Evolutionary conservation across 768 basidiomycete species (phyloP).

Genomic region (Macrolepiota albuminosa): DNA sequence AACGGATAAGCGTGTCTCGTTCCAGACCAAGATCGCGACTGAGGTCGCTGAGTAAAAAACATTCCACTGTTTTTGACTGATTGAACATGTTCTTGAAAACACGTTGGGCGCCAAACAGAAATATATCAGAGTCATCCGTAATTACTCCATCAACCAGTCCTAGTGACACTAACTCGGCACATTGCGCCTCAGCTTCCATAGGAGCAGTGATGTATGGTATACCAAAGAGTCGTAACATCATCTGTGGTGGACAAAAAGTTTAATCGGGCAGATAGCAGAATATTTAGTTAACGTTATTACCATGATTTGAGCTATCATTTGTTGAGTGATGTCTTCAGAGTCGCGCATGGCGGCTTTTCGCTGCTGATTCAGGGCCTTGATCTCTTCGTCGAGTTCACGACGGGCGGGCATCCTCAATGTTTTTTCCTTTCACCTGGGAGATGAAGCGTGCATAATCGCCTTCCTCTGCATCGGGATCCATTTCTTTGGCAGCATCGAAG

Average conservation of each 20-base stretch:
- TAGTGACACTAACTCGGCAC: constrained; percentile 82
- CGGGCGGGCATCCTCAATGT: constrained; percentile 79
- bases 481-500: constrained; percentile 86
- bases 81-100: constrained; percentile 99
- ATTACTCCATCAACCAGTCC: constrained; percentile 95
- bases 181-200: constrained; percentile 99
- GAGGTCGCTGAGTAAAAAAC: constrained; percentile 83
- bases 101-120: constrained; percentile 92
- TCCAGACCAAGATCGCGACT: constrained; percentile 84
- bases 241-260: constrained; percentile 37
- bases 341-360: constrained; percentile 88
- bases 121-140: constrained; percentile 98
- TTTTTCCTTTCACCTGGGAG: constrained; percentile 84
- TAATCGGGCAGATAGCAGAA: neutral
- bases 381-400: constrained; percentile 90
- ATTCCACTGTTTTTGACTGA: constrained; percentile 97
- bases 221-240: constrained; percentile 88
- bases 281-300: constrained; percentile 23
- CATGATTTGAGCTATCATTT: constrained; percentile 89
- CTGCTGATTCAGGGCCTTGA: constrained; percentile 74
- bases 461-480: constrained; percentile 74
- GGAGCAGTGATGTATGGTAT: constrained; percentile 98
- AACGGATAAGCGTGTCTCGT: constrained; percentile 76
- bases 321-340: constrained; percentile 91
- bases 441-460: constrained; percentile 91